A percentile compares a stretch with the other conserved stretches of the same genome.
Conservation (phyloP, 202 grass and related monocot genomes). For the Cymbopogon flexuosus region DNA sequence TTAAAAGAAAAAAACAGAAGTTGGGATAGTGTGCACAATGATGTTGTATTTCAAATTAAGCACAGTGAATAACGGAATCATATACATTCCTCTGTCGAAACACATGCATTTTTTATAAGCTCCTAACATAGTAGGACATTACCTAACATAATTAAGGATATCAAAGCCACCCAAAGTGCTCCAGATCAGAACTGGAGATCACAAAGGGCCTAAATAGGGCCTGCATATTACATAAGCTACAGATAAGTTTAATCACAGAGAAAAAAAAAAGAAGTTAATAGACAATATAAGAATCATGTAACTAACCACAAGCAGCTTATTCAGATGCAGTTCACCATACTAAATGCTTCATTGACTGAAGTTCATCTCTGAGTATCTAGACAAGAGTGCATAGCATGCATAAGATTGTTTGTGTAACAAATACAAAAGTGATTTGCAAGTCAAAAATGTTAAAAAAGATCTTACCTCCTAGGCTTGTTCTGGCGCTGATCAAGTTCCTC, state of each 20-base stretch:
- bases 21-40: not conserved
- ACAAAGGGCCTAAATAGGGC: conserved; percentile 44
- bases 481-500: conserved; percentile 58
- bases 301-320: conserved; percentile 54
- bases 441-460: not conserved
- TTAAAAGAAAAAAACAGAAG: not conserved
- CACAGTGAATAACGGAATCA: not conserved
- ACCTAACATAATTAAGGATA: conserved; percentile 56
- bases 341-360: conserved; percentile 54
- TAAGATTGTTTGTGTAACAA: conserved; percentile 10
- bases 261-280: not conserved
- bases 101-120: not conserved
- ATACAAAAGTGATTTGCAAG: not conserved
- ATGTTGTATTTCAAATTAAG: not conserved
- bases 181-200: conserved; percentile 52
- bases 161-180: conserved; percentile 47
- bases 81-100: not conserved
- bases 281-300: not conserved
- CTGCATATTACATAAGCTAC: conserved; percentile 16
- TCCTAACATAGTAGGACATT: conserved; percentile 14
- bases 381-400: conserved; percentile 16
- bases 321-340: conserved; percentile 41
- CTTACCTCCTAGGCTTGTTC: conserved; percentile 62
- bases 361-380: conserved; percentile 70
- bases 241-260: conserved; percentile 13